Base-by-base conservation (phyloP, 1,139 yeast genomes). In the Suhomyces yuchorum region DNA sequence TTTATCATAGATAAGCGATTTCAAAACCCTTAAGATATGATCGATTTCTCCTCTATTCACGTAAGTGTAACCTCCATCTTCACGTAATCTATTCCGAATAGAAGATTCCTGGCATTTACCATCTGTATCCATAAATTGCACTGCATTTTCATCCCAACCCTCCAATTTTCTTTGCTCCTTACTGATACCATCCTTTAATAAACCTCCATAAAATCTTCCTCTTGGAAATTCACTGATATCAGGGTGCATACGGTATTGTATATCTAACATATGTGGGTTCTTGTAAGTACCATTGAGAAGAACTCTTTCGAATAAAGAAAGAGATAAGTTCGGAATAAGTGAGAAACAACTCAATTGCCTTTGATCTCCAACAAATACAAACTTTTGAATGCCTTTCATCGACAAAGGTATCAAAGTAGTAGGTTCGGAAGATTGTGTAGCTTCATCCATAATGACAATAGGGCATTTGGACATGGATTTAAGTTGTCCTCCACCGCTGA, bases 191-290 rank as follows among this genome's bases (percentile, higher is more conserved):
- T 85, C 85, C 44, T 73, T 70, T 55, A 85, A 69, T 54, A 70
- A 62, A 12, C 80, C 80, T 23, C 73, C 70, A 59, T 85, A 85
- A 51, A 85, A 84, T 49, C 69, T 71, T 42, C 63, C 68, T 53
- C 87, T 71, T 7, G 91, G 85, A 62, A 84, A 85, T 55, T 82
- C 82, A 71, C 87, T 79, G 50, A 63, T 62, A 23, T 52, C 51
- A 8, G 89, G 90, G 59, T 84, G 88, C 89, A 84, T 84, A 68
- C 91, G 78, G 60, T 85, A 85, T 60, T 85, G 91, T 1, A 84
- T 81, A 57, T 85, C 83, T 62, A 85, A 75, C 89, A 85, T 82
- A 54, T 80, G 83, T 3, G 87, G 85, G 12, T 74, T 71, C 39
- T 70, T 68, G 56, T 82, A 83, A 1, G 85, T 71, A 1, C 82